These are phyloP conservation scores for Rosa rugosa DNA, from an alignment of 306 rosid species.

Conservation along the genomic window DNA sequence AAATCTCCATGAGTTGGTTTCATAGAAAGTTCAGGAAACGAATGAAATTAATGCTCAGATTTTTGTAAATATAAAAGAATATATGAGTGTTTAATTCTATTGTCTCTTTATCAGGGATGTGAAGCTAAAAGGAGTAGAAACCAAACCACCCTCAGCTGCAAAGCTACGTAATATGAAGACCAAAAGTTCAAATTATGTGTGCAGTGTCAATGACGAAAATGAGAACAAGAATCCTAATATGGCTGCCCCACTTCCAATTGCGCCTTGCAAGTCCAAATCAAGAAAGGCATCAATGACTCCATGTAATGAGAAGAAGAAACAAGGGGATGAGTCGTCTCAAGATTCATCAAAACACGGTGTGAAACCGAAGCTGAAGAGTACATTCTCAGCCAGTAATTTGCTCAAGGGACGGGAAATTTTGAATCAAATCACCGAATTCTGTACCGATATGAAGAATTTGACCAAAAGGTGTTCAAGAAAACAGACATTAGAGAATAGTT, in stretches of 20 bases:
- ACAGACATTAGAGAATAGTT: slow-evolving; percentile 27
- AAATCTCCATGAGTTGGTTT: not conserved
- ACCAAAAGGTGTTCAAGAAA: slow-evolving; percentile 41
- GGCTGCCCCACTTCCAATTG: slow-evolving; percentile 7
- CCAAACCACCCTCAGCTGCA: slow-evolving; percentile 19
- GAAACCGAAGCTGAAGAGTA: slow-evolving; percentile 38
- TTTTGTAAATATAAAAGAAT: not conserved
- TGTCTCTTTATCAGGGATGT: not conserved
- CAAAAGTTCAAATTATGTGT: slow-evolving; percentile 24
- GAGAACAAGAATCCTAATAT: slow-evolving; percentile 56
- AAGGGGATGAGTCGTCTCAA: slow-evolving; percentile 22
- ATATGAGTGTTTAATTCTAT: not conserved
- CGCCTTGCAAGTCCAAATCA: slow-evolving; percentile 14
- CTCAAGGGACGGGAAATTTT: slow-evolving; percentile 43
- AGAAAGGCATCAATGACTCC: slow-evolving; percentile 28
- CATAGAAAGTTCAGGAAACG: not conserved
- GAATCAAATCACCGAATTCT: slow-evolving; percentile 50
- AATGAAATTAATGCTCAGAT: not conserved
- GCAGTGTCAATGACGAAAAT: slow-evolving; percentile 23
- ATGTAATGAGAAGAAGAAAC: slow-evolving; percentile 11
- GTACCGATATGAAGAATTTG: slow-evolving; percentile 48
- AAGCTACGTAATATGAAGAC: slow-evolving; percentile 9
- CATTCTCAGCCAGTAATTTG: slow-evolving; percentile 53
- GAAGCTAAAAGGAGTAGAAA: slow-evolving; percentile 23
- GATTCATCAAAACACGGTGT: slow-evolving; percentile 2